These are phyloP conservation scores for Tetrastigma voinierianum DNA, from an alignment of 164 flowering plant species.

Conservation along the genomic window DNA sequence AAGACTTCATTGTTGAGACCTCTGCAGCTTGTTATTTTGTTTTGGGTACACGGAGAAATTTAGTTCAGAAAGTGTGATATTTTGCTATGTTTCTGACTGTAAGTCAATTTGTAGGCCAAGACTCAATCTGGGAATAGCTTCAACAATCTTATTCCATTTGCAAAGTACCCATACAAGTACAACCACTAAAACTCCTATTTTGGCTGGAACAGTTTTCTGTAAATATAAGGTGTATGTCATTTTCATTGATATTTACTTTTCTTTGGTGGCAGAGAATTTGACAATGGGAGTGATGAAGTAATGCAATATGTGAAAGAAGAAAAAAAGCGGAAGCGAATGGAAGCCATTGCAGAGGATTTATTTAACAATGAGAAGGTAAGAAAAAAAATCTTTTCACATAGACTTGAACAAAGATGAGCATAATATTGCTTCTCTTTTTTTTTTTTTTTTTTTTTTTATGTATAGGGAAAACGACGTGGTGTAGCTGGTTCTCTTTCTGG, in stretches of 20 bases:
- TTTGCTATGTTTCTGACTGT: too few relatives aligned
- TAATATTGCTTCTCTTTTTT: background rate
- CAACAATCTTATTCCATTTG: conserved; percentile 68
- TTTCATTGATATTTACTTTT: conserved; percentile 3
- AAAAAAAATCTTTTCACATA: background rate
- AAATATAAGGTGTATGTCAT: background rate
- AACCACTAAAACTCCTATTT: conserved; percentile 9
- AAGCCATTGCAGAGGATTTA: conserved; percentile 82
- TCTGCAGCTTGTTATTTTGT: too few relatives aligned
- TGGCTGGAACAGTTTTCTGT: background rate
- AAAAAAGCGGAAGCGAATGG: conserved; percentile 78
- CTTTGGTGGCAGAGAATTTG: conserved; percentile 48
- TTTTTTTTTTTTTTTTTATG: conserved; percentile 3
- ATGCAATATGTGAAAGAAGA: conserved; percentile 65
- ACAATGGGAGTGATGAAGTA: conserved; percentile 49
- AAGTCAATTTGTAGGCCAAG: conserved; percentile 25
- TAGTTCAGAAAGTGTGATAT: too few relatives aligned
- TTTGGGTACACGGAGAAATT: too few relatives aligned
- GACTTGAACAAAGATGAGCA: background rate
- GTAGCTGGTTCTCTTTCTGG: conserved; percentile 48
- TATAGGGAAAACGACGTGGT: conserved; percentile 54
- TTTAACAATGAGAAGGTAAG: conserved; percentile 71
- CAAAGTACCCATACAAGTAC: conserved; percentile 75
- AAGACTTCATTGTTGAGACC: too few relatives aligned
- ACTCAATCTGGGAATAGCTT: conserved; percentile 77